Evolutionary conservation across 2,329 filamentous ascomycete species (phyloP), one percentile per base, ranked within the genome.

Genomic region (Trichoderma brevicompactum): DNA sequence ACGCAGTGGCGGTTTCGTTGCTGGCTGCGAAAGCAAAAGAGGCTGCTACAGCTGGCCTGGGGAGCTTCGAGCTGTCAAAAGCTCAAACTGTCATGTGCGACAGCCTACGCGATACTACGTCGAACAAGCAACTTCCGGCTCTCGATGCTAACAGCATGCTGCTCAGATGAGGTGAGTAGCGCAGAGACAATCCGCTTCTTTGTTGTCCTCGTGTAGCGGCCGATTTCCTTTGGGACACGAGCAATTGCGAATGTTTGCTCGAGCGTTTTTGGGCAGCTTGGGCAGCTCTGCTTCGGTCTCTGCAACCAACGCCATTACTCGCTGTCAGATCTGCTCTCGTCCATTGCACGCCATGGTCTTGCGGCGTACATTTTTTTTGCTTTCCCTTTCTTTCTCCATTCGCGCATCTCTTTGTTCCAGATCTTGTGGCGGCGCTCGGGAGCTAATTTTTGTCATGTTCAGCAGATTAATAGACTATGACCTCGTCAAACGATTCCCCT

Each of bases 391-490:
- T 53, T 10, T 53, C 12, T 54, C 15, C 23, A 28, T 28, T 28
- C 23, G 23, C 23, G 23, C 40, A 15, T 48, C 32, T 60, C 17
- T 49, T 40, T 38, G 10, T 32, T 36, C 5, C 13, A 6, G n/a
- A n/a, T 23, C 46, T 32, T 17, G 13, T 10, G 48, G 28, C 12
- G 28, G 38, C 8, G 19, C 36, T 23, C 15, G 23, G 23, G 23
- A 28, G n/a, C 23, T 38, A 38, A 38, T 38, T 38, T 36, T 38
- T 38, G 7, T 38, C 10, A 50, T 46, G 52, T 15, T 15, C 32
- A 43, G 46, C 53, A 59, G 53, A 65, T 61, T 64, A 59, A 68
- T 40, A 64, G 66, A 70, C 65, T 65, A 72, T 72, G 71, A 70
- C 71, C 54, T 59, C 63, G 46, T 65, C 69, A 65, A 68, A 32